These are phyloP conservation scores for Irpex sp. DNA, from an alignment of 1,284 basidiomycete genomes.

Conservation along the genomic window DNA sequence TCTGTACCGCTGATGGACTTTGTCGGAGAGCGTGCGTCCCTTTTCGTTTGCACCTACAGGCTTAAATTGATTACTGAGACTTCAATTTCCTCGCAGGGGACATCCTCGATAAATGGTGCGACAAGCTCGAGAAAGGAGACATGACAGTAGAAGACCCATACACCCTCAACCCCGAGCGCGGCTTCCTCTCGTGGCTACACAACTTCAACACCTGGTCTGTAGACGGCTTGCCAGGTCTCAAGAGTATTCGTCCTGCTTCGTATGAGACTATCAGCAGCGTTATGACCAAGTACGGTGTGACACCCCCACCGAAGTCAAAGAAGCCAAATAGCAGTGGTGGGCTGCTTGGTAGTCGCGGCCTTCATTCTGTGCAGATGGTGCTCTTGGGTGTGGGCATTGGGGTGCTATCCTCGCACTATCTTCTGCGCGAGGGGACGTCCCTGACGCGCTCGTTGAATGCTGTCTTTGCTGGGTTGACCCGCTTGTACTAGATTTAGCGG, in stretches of 20 bases:
- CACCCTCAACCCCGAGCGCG: conserved; percentile 1
- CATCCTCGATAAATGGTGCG: neutral
- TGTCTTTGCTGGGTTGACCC: no score
- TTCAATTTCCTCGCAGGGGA: neutral
- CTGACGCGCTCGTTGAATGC: neutral
- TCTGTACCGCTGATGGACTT: conserved; percentile 12
- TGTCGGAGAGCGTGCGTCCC: conserved; percentile 4
- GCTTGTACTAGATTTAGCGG: no score
- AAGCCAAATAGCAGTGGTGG: neutral
- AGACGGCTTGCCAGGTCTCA: conserved; percentile 12
- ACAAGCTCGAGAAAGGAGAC: conserved; percentile 6
- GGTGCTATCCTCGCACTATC: neutral
- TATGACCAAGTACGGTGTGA: conserved; percentile 6
- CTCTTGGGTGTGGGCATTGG: conserved; percentile 3
- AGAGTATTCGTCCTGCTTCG: neutral
- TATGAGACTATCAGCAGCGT: conserved; percentile 1
- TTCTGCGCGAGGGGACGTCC: neutral
- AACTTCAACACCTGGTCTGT: conserved; percentile 12
- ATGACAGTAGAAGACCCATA: conserved; percentile 6
- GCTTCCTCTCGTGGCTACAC: conserved; percentile 5
- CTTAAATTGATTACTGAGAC: neutral
- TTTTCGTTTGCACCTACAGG: neutral
- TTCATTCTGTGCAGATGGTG: neutral
- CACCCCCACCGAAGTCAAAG: neutral
- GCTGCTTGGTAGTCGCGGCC: neutral